phyloP scores from a whole-genome alignment of 495 filamentous ascomycete species.

The Aspergillus campestris region DNA sequence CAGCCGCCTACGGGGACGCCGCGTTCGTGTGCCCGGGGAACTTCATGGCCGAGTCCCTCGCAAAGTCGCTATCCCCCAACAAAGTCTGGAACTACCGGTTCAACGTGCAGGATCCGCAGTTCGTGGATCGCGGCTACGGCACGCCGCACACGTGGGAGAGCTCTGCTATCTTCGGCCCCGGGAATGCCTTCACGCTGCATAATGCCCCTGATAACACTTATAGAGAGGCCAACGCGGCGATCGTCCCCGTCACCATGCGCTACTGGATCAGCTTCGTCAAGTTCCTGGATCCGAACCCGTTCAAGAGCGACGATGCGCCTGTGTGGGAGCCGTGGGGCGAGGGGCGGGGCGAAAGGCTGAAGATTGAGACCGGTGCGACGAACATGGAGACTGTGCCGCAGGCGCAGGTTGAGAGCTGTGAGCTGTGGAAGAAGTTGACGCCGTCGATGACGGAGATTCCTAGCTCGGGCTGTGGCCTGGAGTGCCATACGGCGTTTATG shows the following conservation, averaged over 20 bases:
- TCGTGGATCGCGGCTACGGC: conserved; percentile 45
- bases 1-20: conserved; percentile 57
- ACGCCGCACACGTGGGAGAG: conserved; percentile 56
- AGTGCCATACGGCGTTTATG: no score
- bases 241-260: conserved; percentile 47
- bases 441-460: not conserved
- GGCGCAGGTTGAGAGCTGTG: conserved; percentile 35
- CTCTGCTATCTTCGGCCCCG: conserved; percentile 46
- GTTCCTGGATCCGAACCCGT: conserved; percentile 50
- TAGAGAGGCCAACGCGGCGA: conserved; percentile 30
- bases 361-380: conserved; percentile 43
- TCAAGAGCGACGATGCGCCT: conserved; percentile 24
- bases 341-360: conserved; percentile 18
- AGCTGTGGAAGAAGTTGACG: conserved; percentile 27
- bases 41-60: conserved; percentile 32
- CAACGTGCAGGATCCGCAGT: conserved; percentile 46
- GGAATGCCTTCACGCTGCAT: conserved; percentile 11
- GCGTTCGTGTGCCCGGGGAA: conserved; percentile 56
- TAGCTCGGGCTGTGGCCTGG: no score
- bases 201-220: conserved; percentile 10
- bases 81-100: conserved; percentile 52
- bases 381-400: conserved; percentile 45
- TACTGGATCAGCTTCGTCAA: conserved; percentile 61
- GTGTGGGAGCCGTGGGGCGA: conserved; percentile 34
- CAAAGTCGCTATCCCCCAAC: conserved; percentile 21